Conservation (phyloP, 106 monocot species). For the Dendrobium catenatum region DNA sequence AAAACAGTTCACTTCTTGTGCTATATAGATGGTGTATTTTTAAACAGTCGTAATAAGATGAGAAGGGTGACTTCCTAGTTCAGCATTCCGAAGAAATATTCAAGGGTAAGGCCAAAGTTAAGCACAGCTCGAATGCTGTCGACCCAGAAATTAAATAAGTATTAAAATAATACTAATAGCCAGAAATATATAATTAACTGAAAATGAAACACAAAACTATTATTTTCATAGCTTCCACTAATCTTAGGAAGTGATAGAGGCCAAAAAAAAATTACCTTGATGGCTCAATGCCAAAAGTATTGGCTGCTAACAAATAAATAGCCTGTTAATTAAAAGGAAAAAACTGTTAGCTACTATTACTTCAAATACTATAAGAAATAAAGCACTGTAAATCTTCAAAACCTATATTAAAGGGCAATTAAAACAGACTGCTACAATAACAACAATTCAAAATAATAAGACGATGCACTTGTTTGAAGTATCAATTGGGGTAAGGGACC, state of each 20-base stretch:
- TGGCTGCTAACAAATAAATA: slow-evolving; percentile 81
- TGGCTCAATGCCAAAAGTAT: slow-evolving; percentile 73
- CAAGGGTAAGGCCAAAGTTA: neutral
- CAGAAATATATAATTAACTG: neutral
- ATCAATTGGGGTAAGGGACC: no score
- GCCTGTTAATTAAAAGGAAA: slow-evolving; percentile 52
- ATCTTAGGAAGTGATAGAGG: neutral
- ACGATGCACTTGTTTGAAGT: no score
- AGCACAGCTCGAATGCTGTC: no score
- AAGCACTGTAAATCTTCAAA: neutral
- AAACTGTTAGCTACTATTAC: neutral
- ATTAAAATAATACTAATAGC: neutral
- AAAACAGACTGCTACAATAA: neutral
- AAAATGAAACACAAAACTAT: neutral
- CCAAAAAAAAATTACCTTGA: slow-evolving; percentile 44
- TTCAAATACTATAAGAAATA: neutral
- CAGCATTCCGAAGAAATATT: neutral
- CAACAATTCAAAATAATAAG: neutral
- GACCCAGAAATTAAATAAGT: neutral
- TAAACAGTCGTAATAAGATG: neutral
- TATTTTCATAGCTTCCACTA: neutral
- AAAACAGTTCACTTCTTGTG: no score
- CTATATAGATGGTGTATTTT: no score
- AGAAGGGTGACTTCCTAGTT: neutral
- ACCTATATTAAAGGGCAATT: neutral